Evolutionary conservation across 2,329 filamentous ascomycete species (phyloP).

Genomic region (Tolypocladium tropicale): DNA sequence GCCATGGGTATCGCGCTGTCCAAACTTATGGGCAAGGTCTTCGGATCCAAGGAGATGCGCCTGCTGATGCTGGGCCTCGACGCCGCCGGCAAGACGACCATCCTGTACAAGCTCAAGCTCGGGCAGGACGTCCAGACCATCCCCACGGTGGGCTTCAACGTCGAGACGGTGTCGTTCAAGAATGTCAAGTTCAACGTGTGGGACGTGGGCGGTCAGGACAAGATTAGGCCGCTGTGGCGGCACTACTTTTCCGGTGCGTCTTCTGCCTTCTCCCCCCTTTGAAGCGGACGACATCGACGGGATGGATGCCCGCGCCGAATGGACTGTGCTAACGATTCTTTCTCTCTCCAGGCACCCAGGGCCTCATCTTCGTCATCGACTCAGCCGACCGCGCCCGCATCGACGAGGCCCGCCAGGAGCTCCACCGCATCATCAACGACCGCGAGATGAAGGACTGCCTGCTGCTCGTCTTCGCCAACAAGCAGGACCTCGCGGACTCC

Average conservation of each 20-base stretch:
- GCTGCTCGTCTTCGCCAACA: conserved; percentile 94
- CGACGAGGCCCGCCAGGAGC: conserved; percentile 83
- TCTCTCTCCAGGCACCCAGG: conserved; percentile 67
- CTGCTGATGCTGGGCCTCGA: conserved; percentile 97
- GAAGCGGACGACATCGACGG: too few relatives aligned
- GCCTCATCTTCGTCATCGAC: conserved; percentile 97
- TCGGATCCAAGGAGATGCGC: conserved; percentile 98
- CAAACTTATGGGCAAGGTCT: conserved; percentile 97
- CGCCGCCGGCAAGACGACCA: conserved; percentile 97
- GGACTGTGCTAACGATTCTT: not conserved
- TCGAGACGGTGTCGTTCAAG: conserved; percentile 97
- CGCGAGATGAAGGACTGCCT: conserved; percentile 95
- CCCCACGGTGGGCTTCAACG: conserved; percentile 97
- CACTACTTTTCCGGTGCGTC: conserved; percentile 80
- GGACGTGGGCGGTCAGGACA: conserved; percentile 98
- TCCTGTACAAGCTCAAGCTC: conserved; percentile 97
- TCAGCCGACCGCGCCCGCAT: conserved; percentile 86
- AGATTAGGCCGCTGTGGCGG: conserved; percentile 94
- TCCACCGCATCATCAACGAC: conserved; percentile 96
- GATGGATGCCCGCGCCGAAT: conserved; percentile 3
- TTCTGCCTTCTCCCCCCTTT: not conserved
- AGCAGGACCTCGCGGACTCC: conserved; percentile 85
- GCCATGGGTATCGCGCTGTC: conserved; percentile 89
- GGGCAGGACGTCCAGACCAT: conserved; percentile 98
- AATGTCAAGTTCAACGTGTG: conserved; percentile 99